Base-by-base conservation (phyloP, 202 grass and related monocot species). In the Miscanthus sacchariflorus region DNA sequence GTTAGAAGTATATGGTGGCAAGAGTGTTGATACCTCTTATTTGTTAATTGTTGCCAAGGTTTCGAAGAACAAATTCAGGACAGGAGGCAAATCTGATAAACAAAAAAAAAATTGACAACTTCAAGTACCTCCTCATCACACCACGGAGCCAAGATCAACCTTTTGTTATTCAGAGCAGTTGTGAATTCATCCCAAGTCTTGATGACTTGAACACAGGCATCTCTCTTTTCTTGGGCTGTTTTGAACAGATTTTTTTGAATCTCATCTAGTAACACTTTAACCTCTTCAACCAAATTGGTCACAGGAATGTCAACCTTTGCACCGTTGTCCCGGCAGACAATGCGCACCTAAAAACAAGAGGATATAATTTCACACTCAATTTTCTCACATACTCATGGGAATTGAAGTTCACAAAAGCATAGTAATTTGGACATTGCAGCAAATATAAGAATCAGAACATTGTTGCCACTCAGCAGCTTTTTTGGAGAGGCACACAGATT, bases 81-180 rank as follows among this genome's bases (percentile, higher is more conserved):
- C 78, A 45, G 68, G 19, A 81, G 43, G 77, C 17, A 43, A 3
- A 42, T 36, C 24, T 86, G 5, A 76, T 42, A 54, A 81, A 35
- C 3, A 6, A 28, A 4, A 0, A 0, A 17, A 7, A 81, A 78
- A 72, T 43, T 70, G 36, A 77, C 4, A 4, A 44, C 3, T 50
- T 79, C 17, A 79, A 24, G 70, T 88, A 99, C 97, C 97, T 99
- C 94, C 84, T 99, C 94, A 88, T 99, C 97, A 81, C 97, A 99
- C 94, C 97, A 99, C 36, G 97, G 97, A 80, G 97, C 97, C 85
- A 99, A 86, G 28, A 99, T 96, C 90, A 99, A 39, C 30, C 88
- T 99, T 85, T 95, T 99, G 65, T 93, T 82, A 77, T 96, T 93
- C 24, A 99, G 88, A 76, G 97, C 91, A 21, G 76, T 40, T 27